These are phyloP conservation scores for Colletotrichum aenigma DNA, from an alignment of 2,329 filamentous ascomycete species.

Conservation along the genomic window DNA sequence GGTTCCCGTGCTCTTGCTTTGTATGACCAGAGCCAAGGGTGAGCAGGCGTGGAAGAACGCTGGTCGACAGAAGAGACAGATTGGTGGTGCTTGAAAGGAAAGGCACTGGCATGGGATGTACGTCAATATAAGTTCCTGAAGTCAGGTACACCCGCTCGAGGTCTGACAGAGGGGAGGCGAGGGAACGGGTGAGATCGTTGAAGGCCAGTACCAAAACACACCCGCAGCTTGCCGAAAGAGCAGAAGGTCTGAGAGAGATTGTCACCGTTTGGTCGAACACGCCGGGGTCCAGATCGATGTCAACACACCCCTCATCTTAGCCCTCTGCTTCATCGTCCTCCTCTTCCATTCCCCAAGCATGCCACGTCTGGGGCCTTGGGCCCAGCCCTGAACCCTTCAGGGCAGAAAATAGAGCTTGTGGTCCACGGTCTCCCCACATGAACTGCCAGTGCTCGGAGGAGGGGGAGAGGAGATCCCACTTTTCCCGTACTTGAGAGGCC, in stretches of 20 bases:
- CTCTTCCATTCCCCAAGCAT: constrained; percentile 8
- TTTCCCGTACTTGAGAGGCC: not conserved
- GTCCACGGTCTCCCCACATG: not conserved
- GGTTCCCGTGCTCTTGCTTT: not conserved
- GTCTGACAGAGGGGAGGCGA: constrained; percentile 2
- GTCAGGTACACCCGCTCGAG: constrained; percentile 18
- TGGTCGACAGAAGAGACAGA: not conserved
- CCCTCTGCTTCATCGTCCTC: constrained; percentile 6
- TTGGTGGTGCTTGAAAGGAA: not conserved
- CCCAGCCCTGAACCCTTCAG: constrained; percentile 10
- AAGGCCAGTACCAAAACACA: not conserved
- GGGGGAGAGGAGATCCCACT: not conserved
- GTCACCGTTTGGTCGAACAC: not conserved
- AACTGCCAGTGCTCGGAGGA: not conserved
- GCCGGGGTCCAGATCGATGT: constrained; percentile 6
- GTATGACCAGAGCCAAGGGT: not conserved
- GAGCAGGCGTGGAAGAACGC: not conserved
- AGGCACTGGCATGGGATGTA: constrained; percentile 19
- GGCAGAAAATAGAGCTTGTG: not conserved
- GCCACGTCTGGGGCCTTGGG: not conserved
- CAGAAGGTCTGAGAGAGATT: not conserved
- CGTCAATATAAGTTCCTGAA: constrained; percentile 22
- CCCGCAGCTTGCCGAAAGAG: constrained; percentile 1
- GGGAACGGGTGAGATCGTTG: not conserved
- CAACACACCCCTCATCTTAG: constrained; percentile 12